Evolutionary conservation across 2,329 filamentous ascomycete genomes (phyloP), one percentile per base, ranked within the genome.

Genomic region (Curvularia lunata): DNA sequence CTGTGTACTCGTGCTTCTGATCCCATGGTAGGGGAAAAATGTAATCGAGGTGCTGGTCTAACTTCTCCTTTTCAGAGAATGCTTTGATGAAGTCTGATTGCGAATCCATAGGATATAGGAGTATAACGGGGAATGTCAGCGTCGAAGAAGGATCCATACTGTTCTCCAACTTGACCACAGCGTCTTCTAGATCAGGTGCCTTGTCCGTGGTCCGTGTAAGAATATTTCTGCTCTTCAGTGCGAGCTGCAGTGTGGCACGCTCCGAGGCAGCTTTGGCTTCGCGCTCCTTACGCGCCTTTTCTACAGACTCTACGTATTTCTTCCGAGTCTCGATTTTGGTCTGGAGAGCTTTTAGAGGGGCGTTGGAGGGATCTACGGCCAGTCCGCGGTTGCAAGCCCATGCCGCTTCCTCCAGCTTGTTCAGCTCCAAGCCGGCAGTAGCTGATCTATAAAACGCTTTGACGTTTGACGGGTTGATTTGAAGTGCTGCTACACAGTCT

Each of bases 1-100:
- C 67, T 0, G 80, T 84, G 76, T 97, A 97, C 69, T 87, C 87
- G 1, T 83, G 78, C 59, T 83, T 80, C 16, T 76, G 71, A 69
- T 98, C 95, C 95, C 95, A 99, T 12, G 92, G 92, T 69, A 92
- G 77, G 2, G 93, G 94, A 56, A 99, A 86, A 9, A 98, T 88
- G 70, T 97, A 97, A 3, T 83, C 82, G 48, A 99, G 81, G 76
- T 97, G 93, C 64, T 94, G 88, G 7, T 83, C 83, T 27, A 97
- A 81, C 16, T 84, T 84, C 66, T 95, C 88, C 58, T 84, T 86
- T 81, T 98, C 95, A 51, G 84, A 83, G 68, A 97, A 95, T 0
- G 86, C 86, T 80, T 96, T 97, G 77, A 99, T 85, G 69, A 99
- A 95, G 76, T 99, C 95, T 1, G 87, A 90, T 80, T 98, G 88